Percentiles rank a stretch among this genome's conserved stretches.
These are phyloP conservation scores for Oldenlandia corymbosa DNA, from an alignment of 257 asterid genomes.

Conservation along the genomic window DNA sequence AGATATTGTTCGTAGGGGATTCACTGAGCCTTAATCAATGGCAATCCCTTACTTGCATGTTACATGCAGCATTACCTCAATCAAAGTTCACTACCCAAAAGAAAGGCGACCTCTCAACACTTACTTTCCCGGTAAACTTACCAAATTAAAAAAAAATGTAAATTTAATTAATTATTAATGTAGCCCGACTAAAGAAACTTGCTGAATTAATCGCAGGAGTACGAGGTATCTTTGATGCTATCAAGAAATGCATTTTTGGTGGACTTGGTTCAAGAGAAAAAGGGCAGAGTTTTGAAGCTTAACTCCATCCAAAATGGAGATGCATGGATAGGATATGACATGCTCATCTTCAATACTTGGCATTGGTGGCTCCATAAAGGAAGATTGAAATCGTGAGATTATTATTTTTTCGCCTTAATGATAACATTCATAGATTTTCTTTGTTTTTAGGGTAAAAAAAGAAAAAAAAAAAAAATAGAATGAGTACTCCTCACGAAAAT, in stretches of 20 bases:
- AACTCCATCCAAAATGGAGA: conserved; percentile 56
- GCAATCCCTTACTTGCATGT: conserved; percentile 76
- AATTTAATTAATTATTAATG: too few relatives aligned
- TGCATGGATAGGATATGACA: conserved; percentile 57
- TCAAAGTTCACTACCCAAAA: conserved; percentile 33
- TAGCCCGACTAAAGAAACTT: too few relatives aligned
- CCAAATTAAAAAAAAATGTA: not conserved
- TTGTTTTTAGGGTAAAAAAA: not conserved
- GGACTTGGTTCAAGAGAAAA: conserved; percentile 42
- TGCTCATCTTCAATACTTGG: conserved; percentile 81
- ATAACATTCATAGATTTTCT: not conserved
- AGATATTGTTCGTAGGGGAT: conserved; percentile 63
- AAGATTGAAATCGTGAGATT: conserved; percentile 45
- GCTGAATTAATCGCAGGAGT: conserved; percentile 37
- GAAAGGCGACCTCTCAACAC: conserved; percentile 42
- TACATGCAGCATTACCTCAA: conserved; percentile 48
- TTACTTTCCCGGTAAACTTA: conserved; percentile 35
- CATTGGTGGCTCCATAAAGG: conserved; percentile 94
- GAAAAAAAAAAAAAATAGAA: too few relatives aligned
- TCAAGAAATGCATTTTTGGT: conserved; percentile 63
- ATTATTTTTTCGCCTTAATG: not conserved
- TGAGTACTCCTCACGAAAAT: too few relatives aligned
- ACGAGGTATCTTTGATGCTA: conserved; percentile 42
- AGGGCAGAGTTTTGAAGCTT: conserved; percentile 47
- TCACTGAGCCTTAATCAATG: conserved; percentile 78